Base-by-base conservation (phyloP, 768 basidiomycete species). In the Lactarius sp. region DNA sequence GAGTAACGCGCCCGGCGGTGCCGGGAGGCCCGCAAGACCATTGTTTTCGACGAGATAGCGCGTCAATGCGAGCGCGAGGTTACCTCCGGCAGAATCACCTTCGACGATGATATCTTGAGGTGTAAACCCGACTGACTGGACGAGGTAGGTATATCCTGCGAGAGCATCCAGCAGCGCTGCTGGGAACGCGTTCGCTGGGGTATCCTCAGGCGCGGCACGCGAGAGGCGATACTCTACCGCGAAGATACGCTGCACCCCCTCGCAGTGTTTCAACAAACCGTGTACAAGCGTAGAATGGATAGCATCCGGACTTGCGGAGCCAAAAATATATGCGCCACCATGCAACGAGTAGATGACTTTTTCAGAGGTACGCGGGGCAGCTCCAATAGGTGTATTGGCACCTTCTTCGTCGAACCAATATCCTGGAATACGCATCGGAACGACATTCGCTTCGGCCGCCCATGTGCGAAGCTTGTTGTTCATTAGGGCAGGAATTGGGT, bases 171-270 rank as follows among this genome's bases (percentile, higher is more conserved):
- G 46, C 20, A 33, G 31, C 16, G 22, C 27, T 6, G 22, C 50
- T 16, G 50, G 22, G 10, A 51, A 31, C 31, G 50, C 50, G 27
- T 51, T 51, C 31, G 10, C 16, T 33, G 50, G 27, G 6, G 31
- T 51, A 33, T 51, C 50, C 50, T 51, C 50, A 2, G 31, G 50
- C 6, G 14, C 27, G 13, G 22, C 31, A 6, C 50, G 47, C 31
- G 59, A 63, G 44, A 69, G 61, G 49, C 67, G 65, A 54, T 66
- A 68, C 20, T 68, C 64, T 22, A 62, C 52, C 8, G 64, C 50
- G 37, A 65, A 59, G 18, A 57, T n/a, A 34, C 61, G 60, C n/a
- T 27, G 37, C 37, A 66, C 54, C 27, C 34, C 44, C 20, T 14
- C 36, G n/a, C 62, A 65, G 37, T 67, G 20, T 34, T 55, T 37